Evolutionary conservation across 345 rosid genomes (phyloP).

Genomic region (Angophora floribunda): DNA sequence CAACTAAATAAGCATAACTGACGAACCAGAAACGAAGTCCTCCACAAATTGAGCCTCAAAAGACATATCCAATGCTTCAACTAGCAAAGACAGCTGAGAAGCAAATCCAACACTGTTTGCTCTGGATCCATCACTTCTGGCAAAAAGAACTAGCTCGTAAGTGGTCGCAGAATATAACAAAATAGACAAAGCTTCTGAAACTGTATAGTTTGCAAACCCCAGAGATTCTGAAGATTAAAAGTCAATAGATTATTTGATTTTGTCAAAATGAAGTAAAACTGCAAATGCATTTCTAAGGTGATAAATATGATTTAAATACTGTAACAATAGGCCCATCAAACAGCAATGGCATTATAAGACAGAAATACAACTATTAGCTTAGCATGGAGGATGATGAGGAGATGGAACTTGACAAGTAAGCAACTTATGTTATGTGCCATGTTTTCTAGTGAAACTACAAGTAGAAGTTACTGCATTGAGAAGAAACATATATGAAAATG

Average conservation of each 20-base stretch:
- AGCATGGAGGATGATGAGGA: not conserved
- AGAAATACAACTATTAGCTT: not conserved
- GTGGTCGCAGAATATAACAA: not conserved
- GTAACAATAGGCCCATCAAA: not conserved
- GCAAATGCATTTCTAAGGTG: not conserved
- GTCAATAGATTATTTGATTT: not conserved
- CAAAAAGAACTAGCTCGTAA: not conserved
- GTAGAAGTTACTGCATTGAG: not conserved
- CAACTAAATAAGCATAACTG: not conserved
- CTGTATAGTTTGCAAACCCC: not conserved
- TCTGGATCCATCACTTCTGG: slow-evolving; percentile 43
- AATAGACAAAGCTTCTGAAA: not conserved
- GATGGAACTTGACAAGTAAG: not conserved
- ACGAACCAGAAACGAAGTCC: slow-evolving; percentile 87
- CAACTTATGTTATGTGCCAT: not conserved
- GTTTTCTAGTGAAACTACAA: not conserved
- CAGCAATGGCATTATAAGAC: not conserved
- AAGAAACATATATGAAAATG: not conserved
- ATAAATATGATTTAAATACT: not conserved
- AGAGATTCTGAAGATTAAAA: not conserved
- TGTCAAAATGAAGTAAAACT: not conserved
- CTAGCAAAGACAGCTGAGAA: slow-evolving; percentile 70
- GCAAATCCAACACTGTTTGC: slow-evolving; percentile 65
- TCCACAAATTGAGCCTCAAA: slow-evolving; percentile 81
- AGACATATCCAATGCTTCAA: slow-evolving; percentile 63